phyloP scores from a whole-genome alignment of 2,329 filamentous ascomycete species.

The Colletotrichum cuscutae region DNA sequence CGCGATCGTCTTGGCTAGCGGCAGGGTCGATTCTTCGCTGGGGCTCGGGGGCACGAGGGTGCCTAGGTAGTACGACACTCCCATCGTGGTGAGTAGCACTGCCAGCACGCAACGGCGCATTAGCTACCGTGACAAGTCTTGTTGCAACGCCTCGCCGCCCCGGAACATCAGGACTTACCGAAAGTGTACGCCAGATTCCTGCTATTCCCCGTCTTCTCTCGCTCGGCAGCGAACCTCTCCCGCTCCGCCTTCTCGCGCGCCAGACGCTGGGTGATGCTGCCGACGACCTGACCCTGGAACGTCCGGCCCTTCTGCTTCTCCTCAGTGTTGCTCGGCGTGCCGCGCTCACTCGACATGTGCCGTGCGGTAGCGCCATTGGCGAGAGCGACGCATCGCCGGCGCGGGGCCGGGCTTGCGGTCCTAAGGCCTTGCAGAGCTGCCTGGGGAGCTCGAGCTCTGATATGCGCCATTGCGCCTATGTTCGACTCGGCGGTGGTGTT shows the following conservation, averaged over 20 bases:
- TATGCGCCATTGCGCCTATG: conserved; percentile 43
- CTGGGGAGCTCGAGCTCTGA: conserved; percentile 45
- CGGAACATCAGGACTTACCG: conserved; percentile 51
- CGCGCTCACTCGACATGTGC: conserved; percentile 41
- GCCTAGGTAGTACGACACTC: conserved; percentile 68
- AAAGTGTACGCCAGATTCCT: conserved; percentile 65
- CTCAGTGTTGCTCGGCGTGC: conserved; percentile 43
- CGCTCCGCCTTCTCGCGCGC: conserved; percentile 65
- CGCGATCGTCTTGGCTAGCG: conserved; percentile 61
- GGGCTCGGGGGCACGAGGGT: conserved; percentile 62
- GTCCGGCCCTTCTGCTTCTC: conserved; percentile 48
- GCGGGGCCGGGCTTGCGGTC: conserved; percentile 34
- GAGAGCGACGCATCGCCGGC: conserved; percentile 30
- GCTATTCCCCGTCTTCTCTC: conserved; percentile 47
- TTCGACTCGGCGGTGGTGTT: not conserved
- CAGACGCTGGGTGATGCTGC: conserved; percentile 66
- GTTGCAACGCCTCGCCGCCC: not conserved
- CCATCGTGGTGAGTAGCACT: conserved; percentile 65
- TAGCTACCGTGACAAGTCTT: conserved; percentile 1
- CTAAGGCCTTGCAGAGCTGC: conserved; percentile 45
- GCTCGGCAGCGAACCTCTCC: conserved; percentile 56
- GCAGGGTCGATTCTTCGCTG: conserved; percentile 67
- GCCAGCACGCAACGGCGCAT: conserved; percentile 2
- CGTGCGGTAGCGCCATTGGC: not conserved
- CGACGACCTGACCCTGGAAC: conserved; percentile 70